Evolutionary conservation across 257 asterid genomes (phyloP).

Genomic region (Scutellaria minor): DNA sequence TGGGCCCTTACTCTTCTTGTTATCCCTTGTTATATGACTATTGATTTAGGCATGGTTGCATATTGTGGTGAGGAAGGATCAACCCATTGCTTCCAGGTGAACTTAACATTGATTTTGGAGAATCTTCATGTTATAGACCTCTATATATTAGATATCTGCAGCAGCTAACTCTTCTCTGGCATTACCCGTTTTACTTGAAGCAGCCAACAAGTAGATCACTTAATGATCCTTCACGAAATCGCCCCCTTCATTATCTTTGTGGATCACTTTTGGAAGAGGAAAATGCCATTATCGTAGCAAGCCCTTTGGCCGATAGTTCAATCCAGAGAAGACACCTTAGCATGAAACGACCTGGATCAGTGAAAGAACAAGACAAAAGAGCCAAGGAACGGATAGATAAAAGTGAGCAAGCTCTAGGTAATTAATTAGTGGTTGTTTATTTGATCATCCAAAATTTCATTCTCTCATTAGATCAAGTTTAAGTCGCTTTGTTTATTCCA

Average conservation of each 20-base stretch:
- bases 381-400: constrained; percentile 35
- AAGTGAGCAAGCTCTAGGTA: constrained; percentile 40
- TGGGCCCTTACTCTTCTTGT: background rate
- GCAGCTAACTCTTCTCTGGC: background rate
- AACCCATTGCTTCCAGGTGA: constrained; percentile 78
- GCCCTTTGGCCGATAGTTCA: constrained; percentile 50
- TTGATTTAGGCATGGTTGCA: constrained; percentile 71
- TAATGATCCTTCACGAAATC: constrained; percentile 63
- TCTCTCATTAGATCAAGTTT: too few species aligned
- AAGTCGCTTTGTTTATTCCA: too few species aligned
- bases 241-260: constrained; percentile 68
- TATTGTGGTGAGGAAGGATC: constrained; percentile 90
- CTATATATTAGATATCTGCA: background rate
- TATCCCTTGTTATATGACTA: constrained; percentile 18
- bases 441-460: too few species aligned
- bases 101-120: constrained; percentile 12
- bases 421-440: background rate
- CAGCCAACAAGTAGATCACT: constrained; percentile 70
- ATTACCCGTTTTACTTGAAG: constrained; percentile 19
- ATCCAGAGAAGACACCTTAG: constrained; percentile 50
- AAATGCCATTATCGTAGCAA: constrained; percentile 52
- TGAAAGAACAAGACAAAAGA: constrained; percentile 46
- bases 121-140: background rate
- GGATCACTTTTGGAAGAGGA: constrained; percentile 79
- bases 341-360: constrained; percentile 44